These are phyloP conservation scores for Aspergillus heteromorphus DNA, from an alignment of 495 filamentous ascomycete species.

Conservation along the genomic window DNA sequence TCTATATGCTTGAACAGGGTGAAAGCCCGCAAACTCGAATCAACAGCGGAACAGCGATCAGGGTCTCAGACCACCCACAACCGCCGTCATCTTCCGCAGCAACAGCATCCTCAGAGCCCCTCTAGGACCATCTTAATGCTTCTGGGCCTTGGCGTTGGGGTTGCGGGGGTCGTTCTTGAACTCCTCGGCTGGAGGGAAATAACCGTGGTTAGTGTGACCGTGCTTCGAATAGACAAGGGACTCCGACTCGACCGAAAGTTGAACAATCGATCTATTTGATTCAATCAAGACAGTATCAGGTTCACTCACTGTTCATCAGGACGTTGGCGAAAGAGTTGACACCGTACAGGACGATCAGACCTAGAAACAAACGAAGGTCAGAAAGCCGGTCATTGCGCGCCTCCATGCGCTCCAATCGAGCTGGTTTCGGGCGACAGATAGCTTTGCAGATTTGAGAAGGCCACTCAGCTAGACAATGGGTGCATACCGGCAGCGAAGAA, in stretches of 20 bases:
- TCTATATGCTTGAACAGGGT: constrained; percentile 44
- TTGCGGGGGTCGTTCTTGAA: constrained; percentile 96
- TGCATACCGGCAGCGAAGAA: constrained; percentile 91
- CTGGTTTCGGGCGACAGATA: neutral
- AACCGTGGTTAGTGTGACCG: constrained; percentile 18
- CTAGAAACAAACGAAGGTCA: constrained; percentile 45
- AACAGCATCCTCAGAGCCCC: constrained; percentile 1
- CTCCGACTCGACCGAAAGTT: neutral
- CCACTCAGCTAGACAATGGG: neutral
- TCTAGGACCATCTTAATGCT: constrained; percentile 31
- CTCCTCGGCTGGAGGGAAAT: constrained; percentile 61
- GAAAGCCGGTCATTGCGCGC: constrained; percentile 11
- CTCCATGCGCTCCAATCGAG: neutral
- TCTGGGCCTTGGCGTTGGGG: constrained; percentile 58
- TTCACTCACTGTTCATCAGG: constrained; percentile 65
- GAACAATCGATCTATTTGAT: neutral
- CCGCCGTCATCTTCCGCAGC: constrained; percentile 8
- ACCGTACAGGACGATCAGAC: constrained; percentile 78
- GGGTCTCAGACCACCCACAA: constrained; percentile 16
- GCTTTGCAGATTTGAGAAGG: neutral
- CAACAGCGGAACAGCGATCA: constrained; percentile 19
- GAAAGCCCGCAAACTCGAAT: constrained; percentile 32
- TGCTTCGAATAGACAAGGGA: neutral
- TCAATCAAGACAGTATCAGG: neutral
- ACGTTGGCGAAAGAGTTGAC: constrained; percentile 69